phyloP scores from a whole-genome alignment of 2,329 filamentous ascomycete genomes.

The Metarhizium robertsii region DNA sequence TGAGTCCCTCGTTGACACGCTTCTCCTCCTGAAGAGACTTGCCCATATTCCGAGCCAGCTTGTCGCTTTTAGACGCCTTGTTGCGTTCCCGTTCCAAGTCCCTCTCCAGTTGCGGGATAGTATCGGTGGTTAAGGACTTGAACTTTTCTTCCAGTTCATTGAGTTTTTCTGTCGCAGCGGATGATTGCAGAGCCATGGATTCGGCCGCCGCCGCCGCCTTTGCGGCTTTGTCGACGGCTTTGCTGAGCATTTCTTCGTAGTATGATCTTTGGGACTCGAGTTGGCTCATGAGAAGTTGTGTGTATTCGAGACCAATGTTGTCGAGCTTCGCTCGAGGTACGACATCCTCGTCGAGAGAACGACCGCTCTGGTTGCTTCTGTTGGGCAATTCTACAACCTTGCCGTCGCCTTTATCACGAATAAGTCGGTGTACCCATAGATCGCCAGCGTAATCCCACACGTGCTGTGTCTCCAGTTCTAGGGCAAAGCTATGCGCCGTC shows the following conservation, averaged over 20 bases:
- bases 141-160: constrained; percentile 35
- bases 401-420: constrained; percentile 86
- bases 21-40: constrained; percentile 81
- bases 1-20: constrained; percentile 67
- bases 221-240: constrained; percentile 81
- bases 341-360: constrained; percentile 48
- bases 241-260: constrained; percentile 85
- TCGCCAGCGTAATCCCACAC: constrained; percentile 98
- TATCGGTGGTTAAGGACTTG: constrained; percentile 41
- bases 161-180: constrained; percentile 40
- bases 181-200: constrained; percentile 43
- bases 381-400: constrained; percentile 86
- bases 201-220: constrained; percentile 62
- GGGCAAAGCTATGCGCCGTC: constrained; percentile 80
- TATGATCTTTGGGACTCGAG: constrained; percentile 88
- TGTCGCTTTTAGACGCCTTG: constrained; percentile 62
- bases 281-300: constrained; percentile 84
- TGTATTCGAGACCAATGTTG: constrained; percentile 87
- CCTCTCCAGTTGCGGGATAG: constrained; percentile 60
- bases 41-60: constrained; percentile 65
- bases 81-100: constrained; percentile 60
- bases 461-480: constrained; percentile 87
- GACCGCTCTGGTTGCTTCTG: constrained; percentile 25
- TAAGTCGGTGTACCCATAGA: constrained; percentile 89
- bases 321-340: constrained; percentile 62